Evolutionary conservation across 1,284 basidiomycete genomes (phyloP).

Genomic region (Peniophora sp.): DNA sequence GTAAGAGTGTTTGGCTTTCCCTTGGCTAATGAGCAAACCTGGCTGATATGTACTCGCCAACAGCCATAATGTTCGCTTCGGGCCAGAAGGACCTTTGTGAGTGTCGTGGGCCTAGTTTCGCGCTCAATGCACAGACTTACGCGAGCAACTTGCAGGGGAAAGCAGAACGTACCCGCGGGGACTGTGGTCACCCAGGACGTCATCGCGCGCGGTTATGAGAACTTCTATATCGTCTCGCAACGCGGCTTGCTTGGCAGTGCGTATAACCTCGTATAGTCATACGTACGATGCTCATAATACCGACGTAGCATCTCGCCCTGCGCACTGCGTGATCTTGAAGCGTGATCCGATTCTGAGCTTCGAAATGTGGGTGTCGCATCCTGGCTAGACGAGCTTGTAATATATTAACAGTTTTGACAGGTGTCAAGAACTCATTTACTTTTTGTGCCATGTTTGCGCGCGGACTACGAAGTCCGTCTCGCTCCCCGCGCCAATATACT

Average conservation of each 20-base stretch:
- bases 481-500: constrained; percentile 59
- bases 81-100: constrained; percentile 21
- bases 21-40: neutral
- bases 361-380: constrained; percentile 14
- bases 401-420: too few species aligned
- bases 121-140: too few species aligned
- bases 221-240: constrained; percentile 1
- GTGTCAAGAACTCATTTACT: constrained; percentile 45
- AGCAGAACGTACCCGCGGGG: constrained; percentile 11
- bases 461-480: constrained; percentile 58
- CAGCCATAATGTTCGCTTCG: constrained; percentile 45
- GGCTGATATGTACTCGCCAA: neutral
- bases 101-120: too few species aligned
- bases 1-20: constrained; percentile 15
- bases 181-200: neutral
- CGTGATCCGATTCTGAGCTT: constrained; percentile 35
- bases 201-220: neutral
- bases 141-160: constrained; percentile 9
- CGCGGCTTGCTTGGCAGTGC: constrained; percentile 16
- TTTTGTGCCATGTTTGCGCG: constrained; percentile 47
- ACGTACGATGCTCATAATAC: neutral
- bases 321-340: constrained; percentile 51
- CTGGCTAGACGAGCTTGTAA: too few species aligned
- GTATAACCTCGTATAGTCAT: constrained; percentile 5
- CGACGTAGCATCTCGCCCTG: constrained; percentile 41